phyloP scores from a whole-genome alignment of 1,284 basidiomycete genomes.

The Porogramme epimiltina region DNA sequence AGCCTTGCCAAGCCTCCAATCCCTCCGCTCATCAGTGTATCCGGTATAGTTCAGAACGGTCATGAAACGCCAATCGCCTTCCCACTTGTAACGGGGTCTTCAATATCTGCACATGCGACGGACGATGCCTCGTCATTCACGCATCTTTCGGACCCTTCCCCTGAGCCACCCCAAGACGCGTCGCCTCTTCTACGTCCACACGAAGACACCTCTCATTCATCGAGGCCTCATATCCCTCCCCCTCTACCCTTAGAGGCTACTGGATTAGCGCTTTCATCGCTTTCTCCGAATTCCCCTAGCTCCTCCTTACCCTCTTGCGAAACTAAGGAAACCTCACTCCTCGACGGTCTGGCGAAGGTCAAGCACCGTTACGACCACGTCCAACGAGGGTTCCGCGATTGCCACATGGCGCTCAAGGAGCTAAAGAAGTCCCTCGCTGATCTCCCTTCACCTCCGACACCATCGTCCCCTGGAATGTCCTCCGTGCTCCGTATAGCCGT shows the following conservation, averaged over 20 bases:
- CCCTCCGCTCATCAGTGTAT: no score
- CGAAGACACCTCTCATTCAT: not conserved
- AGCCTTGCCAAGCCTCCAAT: no score
- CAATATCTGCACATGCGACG: not conserved
- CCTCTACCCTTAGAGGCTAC: constrained; percentile 16
- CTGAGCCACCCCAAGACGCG: no score
- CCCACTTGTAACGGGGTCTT: not conserved
- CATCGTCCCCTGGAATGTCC: constrained; percentile 19
- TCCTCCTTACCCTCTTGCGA: not conserved
- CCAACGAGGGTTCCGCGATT: constrained; percentile 67
- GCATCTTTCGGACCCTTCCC: no score
- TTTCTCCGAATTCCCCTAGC: not conserved
- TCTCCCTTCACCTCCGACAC: constrained; percentile 26
- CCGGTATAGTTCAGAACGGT: no score
- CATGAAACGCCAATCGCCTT: not conserved
- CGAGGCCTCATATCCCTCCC: constrained; percentile 6
- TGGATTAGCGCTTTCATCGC: constrained; percentile 10
- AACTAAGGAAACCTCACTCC: constrained; percentile 32
- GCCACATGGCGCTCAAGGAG: constrained; percentile 63
- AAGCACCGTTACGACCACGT: constrained; percentile 62
- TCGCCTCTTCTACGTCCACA: no score
- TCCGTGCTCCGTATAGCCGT: constrained; percentile 56
- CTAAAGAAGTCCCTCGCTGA: constrained; percentile 44
- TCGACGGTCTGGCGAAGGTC: constrained; percentile 45
- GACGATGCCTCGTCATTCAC: no score